phyloP scores from a whole-genome alignment of 768 basidiomycete genomes.

The Daedaleopsis nitida region DNA sequence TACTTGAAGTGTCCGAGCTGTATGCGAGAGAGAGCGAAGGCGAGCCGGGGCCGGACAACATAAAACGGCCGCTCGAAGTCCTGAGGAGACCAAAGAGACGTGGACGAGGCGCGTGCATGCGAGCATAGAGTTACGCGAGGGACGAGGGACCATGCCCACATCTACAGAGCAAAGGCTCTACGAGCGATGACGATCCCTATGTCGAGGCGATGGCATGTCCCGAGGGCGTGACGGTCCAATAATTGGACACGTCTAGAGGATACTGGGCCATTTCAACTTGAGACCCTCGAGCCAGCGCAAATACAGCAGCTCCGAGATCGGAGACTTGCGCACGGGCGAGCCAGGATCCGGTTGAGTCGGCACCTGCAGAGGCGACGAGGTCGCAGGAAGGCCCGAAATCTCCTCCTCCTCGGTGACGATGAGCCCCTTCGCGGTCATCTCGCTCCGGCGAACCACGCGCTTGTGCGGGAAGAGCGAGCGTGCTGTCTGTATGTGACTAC shows the following conservation, averaged over 20 bases:
- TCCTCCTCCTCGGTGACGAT: conserved; percentile 86
- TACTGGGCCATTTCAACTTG: conserved; percentile 86
- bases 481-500: conserved; percentile 82
- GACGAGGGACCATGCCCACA: not conserved
- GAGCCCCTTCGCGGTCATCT: conserved; percentile 83
- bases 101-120: conserved; percentile 4
- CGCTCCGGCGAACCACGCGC: conserved; percentile 75
- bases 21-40: not conserved
- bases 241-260: conserved; percentile 39
- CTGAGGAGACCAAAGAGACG: not conserved
- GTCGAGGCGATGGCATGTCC: not conserved
- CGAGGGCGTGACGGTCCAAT: not conserved
- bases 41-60: not conserved
- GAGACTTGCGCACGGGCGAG: conserved; percentile 65
- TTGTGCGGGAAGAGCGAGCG: conserved; percentile 80
- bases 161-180: not conserved
- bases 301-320: conserved; percentile 95
- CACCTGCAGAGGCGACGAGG: conserved; percentile 33
- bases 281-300: conserved; percentile 95
- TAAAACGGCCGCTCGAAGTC: conserved; percentile 6
- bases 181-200: not conserved
- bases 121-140: conserved; percentile 2
- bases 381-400: conserved; percentile 49
- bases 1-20: conserved; percentile 6
- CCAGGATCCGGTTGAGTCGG: conserved; percentile 38